Evolutionary conservation across 2,329 filamentous ascomycete species (phyloP), one percentile per base, ranked within the genome.

Genomic region (Calonectria leucothoes): DNA sequence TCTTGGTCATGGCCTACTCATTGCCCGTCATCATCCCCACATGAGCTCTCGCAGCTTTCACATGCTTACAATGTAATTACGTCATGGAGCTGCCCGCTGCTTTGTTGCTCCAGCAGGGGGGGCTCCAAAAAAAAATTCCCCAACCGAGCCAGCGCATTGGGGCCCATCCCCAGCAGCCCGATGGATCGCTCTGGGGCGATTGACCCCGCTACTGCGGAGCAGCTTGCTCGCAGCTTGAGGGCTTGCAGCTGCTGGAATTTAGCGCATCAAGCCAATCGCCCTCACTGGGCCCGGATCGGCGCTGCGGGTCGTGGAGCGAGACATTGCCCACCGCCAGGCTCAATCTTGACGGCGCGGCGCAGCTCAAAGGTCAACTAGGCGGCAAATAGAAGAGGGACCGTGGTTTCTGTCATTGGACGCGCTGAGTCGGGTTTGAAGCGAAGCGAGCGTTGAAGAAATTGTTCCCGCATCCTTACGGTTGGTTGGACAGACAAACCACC

Each of bases 61-160:
- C 70, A 72, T 72, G 70, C 70, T 71, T 69, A 69, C 70, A 64
- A 61, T n/a, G 63, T 29, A 59, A 69, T 72, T 72, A 72, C 70
- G 70, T 72, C 70, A 72, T 69, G 63, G 33, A 59, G 20, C 8
- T 64, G 52, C 31, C 27, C 17, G 57, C 61, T 42, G 25, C 29
- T 71, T 71, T 25, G 33, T 51, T 27, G 63, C 63, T 66, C 33
- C 33, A 37, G n/a, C n/a, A n/a, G n/a, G n/a, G n/a, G 31, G n/a
- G 15, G 8, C 35, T 25, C 63, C 51, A 61, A 66, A 70, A 64
- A 59, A 70, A 55, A 61, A 35, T 59, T 48, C 20, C 59, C 67
- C 49, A 57, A 67, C 33, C 8, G 17, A 27, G 42, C 42, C 42
- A 23, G 42, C 42, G 42, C 42, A 23, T 23, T 45, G 42, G 42